Base-by-base conservation (phyloP, 139 green algal genomes). In the Ettlia oleoabundans region DNA sequence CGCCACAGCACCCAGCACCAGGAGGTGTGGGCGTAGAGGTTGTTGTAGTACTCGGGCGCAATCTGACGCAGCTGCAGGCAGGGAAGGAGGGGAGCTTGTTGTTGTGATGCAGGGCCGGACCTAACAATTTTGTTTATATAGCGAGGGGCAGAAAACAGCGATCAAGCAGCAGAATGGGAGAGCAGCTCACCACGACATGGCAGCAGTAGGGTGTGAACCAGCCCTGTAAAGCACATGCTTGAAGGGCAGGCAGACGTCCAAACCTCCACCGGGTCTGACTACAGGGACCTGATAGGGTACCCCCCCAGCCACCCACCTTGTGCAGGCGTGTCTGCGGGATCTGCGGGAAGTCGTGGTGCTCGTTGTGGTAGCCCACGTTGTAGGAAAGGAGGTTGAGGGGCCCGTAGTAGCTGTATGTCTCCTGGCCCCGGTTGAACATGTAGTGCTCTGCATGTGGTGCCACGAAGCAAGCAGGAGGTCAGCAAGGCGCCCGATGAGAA, bases 361-460 rank as follows among this genome's bases (percentile, higher is more conserved):
- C 92, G 55, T 95, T 95, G 88, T 96, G 92, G 82, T 92, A 95
- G 28, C 92, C 92, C 38, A 96, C 91, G 66, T 96, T 95, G 85
- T 93, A 96, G 62, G 85, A 87, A 4, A 96, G 76, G 26, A 78
- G 37, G 86, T 96, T 96, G 30, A 95, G 74, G 32, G 90, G 86
- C 43, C 92, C 92, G 62, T 96, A 96, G 87, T 96, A 96, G 32
- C 78, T 90, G 85, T 96, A 96, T 4, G 92, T 96, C 89, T 96
- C 92, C 75, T 95, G 91, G 18, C 87, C 87, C 41, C 82, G 51
- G 5, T 86, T 53, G 64, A 96, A 94, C 65, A 86, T 89, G 88
- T 95, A 95, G 86, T 95, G 92, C 87, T 95, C 92, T 66, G 70
- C 24, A 33, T 3, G 18, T 24, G 70, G 42, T 58, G 47, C 13